Conservation (phyloP, 176 grass and related monocot genomes). For the Juncus effusus region DNA sequence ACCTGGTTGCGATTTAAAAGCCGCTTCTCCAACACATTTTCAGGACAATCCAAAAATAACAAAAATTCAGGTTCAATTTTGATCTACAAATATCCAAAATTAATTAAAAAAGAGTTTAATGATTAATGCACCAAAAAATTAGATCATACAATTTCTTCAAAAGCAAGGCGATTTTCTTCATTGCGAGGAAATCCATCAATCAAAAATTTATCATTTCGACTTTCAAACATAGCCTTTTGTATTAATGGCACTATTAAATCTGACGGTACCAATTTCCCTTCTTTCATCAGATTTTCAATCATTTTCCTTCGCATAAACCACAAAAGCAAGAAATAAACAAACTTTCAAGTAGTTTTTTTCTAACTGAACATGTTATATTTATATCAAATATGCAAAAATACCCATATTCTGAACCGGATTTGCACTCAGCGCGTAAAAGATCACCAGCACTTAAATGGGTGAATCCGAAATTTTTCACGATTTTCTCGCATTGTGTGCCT, state of each 20-base stretch:
- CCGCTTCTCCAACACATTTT: conserved; percentile 54
- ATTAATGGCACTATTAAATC: conserved; percentile 48
- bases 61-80: conserved; percentile 62
- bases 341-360: not conserved
- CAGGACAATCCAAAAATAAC: conserved; percentile 66
- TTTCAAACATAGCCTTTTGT: conserved; percentile 67
- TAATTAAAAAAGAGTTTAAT: not conserved
- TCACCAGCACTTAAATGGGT: conserved; percentile 54
- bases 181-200: conserved; percentile 78
- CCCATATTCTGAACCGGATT: conserved; percentile 62
- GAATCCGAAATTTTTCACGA: conserved; percentile 53
- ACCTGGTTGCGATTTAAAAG: conserved; percentile 53
- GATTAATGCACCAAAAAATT: conserved; percentile 1
- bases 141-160: conserved; percentile 53
- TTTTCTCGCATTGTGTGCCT: conserved; percentile 50
- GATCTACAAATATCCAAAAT: conserved; percentile 36
- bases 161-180: conserved; percentile 49
- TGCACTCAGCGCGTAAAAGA: conserved; percentile 46
- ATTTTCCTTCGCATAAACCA: conserved; percentile 38
- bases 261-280: conserved; percentile 66
- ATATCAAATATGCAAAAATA: conserved; percentile 21
- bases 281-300: conserved; percentile 66
- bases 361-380: too few species aligned
- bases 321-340: conserved; percentile 9
- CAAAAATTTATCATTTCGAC: conserved; percentile 72